Evolutionary conservation across 257 asterid genomes (phyloP).

Genomic region (Verbena officinalis): DNA sequence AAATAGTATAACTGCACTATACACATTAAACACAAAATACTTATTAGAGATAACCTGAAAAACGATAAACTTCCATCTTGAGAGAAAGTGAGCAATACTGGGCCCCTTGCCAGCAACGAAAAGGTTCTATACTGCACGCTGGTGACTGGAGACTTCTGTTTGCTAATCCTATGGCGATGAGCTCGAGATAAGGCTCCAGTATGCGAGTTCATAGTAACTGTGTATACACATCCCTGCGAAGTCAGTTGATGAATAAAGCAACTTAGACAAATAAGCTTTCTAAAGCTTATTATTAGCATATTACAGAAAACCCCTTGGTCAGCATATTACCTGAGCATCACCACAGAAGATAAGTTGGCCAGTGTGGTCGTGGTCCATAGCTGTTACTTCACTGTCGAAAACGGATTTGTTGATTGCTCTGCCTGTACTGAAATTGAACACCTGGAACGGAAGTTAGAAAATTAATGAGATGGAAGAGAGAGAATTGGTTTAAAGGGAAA

Average conservation of each 20-base stretch:
- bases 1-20: no score
- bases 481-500: constrained; percentile 5
- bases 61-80: constrained; percentile 91
- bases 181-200: constrained; percentile 79
- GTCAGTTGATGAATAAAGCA: constrained; percentile 31
- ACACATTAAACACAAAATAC: neutral
- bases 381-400: constrained; percentile 87
- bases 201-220: constrained; percentile 75
- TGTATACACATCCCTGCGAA: constrained; percentile 80
- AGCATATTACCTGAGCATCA: constrained; percentile 75
- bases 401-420: constrained; percentile 66
- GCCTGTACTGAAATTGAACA: constrained; percentile 95
- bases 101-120: constrained; percentile 90
- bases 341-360: constrained; percentile 97
- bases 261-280: constrained; percentile 19
- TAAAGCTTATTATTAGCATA: constrained; percentile 23
- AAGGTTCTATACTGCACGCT: constrained; percentile 89
- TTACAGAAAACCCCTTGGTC: constrained; percentile 10
- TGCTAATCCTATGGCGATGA: constrained; percentile 78
- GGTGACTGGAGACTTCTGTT: constrained; percentile 75
- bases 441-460: constrained; percentile 53
- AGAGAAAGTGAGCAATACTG: constrained; percentile 80
- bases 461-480: constrained; percentile 31
- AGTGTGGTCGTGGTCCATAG: constrained; percentile 97
- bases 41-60: constrained; percentile 69